These are phyloP conservation scores for Aphanomyces euteiches DNA, from an alignment of 352 stramenopile genomes.

Conservation along the genomic window DNA sequence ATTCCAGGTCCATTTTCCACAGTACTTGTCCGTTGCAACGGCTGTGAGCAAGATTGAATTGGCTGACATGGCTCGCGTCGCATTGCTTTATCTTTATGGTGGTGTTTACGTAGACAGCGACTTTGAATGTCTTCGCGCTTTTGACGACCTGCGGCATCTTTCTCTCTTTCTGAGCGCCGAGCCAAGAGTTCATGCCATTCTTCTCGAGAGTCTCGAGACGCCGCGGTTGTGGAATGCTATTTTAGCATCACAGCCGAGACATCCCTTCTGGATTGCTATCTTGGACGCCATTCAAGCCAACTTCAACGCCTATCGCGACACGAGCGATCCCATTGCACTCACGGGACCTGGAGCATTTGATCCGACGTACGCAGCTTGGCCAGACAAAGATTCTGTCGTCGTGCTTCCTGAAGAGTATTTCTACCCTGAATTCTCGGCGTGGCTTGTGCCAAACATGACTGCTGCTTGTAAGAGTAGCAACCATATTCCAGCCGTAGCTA, in stretches of 20 bases:
- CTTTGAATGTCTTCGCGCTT: constrained; percentile 48
- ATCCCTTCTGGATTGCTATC: constrained; percentile 52
- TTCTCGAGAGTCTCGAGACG: constrained; percentile 41
- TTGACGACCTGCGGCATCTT: constrained; percentile 38
- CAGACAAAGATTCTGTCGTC: constrained; percentile 24
- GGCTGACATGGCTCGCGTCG: constrained; percentile 51
- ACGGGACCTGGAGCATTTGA: constrained; percentile 53
- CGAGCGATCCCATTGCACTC: constrained; percentile 37
- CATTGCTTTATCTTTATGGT: constrained; percentile 47
- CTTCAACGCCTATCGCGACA: constrained; percentile 36
- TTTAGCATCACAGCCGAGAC: constrained; percentile 45
- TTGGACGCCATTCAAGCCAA: constrained; percentile 47
- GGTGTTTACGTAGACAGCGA: constrained; percentile 54
- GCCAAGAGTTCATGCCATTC: constrained; percentile 40
- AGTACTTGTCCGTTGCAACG: constrained; percentile 42
- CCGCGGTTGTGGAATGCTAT: constrained; percentile 49
- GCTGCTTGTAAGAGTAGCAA: neutral
- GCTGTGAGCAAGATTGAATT: constrained; percentile 45
- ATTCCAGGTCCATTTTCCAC: constrained; percentile 46
- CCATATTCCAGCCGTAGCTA: constrained; percentile 30
- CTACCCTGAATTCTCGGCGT: constrained; percentile 54
- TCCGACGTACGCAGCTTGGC: constrained; percentile 36
- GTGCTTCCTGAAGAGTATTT: constrained; percentile 48
- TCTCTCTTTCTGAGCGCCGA: constrained; percentile 48
- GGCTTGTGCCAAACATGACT: constrained; percentile 44